Evolutionary conservation across 2,329 filamentous ascomycete genomes (phyloP).

Genomic region (Ophiostoma sp.): DNA sequence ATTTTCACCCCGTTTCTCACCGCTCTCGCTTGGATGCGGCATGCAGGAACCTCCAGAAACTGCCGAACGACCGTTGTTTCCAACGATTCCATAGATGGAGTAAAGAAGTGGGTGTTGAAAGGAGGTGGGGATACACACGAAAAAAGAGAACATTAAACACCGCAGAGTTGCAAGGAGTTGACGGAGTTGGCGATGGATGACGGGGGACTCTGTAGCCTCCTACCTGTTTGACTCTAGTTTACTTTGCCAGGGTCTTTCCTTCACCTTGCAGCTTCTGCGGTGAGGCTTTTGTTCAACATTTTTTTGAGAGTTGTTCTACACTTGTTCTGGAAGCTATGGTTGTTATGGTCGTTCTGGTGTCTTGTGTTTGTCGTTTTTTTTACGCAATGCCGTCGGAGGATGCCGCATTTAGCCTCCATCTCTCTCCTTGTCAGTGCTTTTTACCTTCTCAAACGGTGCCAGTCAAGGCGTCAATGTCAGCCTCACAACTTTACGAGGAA

Average conservation of each 20-base stretch:
- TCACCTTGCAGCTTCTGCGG: background rate
- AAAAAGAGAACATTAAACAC: background rate
- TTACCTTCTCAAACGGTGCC: background rate
- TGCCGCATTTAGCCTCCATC: background rate
- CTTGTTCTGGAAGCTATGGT: background rate
- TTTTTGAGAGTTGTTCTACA: background rate
- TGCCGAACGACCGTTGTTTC: background rate
- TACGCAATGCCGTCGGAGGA: conserved; percentile 2
- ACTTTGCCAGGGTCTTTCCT: background rate
- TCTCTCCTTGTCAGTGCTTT: background rate
- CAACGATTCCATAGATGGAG: background rate
- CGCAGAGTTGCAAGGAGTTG: background rate
- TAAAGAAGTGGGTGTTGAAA: background rate
- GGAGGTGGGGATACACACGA: background rate
- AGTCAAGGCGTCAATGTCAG: background rate
- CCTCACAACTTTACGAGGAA: background rate
- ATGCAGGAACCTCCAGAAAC: background rate
- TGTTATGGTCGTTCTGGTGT: background rate
- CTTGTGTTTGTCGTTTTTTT: background rate
- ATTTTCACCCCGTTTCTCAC: background rate
- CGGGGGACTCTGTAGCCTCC: background rate
- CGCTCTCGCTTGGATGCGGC: background rate
- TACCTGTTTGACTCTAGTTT: conserved; percentile 15
- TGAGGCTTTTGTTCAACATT: background rate
- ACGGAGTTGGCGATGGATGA: background rate